These are phyloP conservation scores for Rosa rugosa DNA, from an alignment of 306 rosid species.

Conservation along the genomic window DNA sequence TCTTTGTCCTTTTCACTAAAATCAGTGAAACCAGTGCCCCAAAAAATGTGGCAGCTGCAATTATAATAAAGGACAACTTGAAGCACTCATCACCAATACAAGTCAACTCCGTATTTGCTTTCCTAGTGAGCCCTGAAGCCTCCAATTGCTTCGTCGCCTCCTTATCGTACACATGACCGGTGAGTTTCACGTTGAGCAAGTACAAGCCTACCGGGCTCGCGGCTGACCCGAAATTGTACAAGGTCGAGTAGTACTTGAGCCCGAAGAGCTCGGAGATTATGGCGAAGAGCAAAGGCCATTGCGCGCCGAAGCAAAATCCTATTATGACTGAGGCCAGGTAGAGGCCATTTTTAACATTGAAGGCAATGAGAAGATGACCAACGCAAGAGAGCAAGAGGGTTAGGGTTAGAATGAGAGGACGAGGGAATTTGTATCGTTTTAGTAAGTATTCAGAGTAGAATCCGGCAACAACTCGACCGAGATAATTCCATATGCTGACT, in stretches of 20 bases:
- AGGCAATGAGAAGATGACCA: constrained; percentile 57
- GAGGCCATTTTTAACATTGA: constrained; percentile 41
- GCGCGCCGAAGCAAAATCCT: constrained; percentile 83
- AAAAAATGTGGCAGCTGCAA: constrained; percentile 36
- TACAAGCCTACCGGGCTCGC: constrained; percentile 65
- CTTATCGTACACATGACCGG: constrained; percentile 44
- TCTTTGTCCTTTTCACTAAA: constrained; percentile 49
- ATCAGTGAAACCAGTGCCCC: constrained; percentile 36
- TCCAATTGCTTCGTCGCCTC: constrained; percentile 38
- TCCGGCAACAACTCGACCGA: constrained; percentile 51
- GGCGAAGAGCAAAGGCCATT: constrained; percentile 79
- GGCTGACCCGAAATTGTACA: constrained; percentile 66
- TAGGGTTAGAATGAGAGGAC: constrained; percentile 48
- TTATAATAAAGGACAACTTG: constrained; percentile 40
- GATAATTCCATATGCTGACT: constrained; percentile 61
- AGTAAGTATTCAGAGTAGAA: constrained; percentile 45
- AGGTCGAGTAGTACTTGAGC: constrained; percentile 71
- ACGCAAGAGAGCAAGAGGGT: constrained; percentile 45
- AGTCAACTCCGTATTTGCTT: constrained; percentile 11
- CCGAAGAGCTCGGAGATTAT: constrained; percentile 83
- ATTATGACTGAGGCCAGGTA: constrained; percentile 54
- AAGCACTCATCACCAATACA: constrained; percentile 42
- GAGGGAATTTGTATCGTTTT: constrained; percentile 41
- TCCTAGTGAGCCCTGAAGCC: constrained; percentile 2
- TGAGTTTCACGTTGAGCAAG: constrained; percentile 39